These are phyloP conservation scores for Cutaneotrichosporon dermatis DNA, from an alignment of 1,284 basidiomycete genomes.

Conservation along the genomic window DNA sequence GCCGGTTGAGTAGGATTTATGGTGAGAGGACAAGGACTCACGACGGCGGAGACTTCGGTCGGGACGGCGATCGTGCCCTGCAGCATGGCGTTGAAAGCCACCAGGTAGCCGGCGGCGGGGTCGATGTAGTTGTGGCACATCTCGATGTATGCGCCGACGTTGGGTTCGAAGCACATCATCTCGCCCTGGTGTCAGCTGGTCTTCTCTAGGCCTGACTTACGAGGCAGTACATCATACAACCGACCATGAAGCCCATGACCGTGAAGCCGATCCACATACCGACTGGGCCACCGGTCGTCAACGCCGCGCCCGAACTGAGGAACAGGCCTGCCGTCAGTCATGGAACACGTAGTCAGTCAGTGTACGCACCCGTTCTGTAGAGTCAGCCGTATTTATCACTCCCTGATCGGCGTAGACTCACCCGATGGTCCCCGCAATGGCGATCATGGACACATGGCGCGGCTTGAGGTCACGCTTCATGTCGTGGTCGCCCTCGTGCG, in stretches of 20 bases:
- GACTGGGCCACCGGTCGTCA: slow-evolving; percentile 3
- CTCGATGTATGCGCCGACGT: slow-evolving; percentile 20
- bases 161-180: slow-evolving; percentile 14
- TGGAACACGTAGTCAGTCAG: too few species aligned
- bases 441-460: slow-evolving; percentile 11
- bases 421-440: slow-evolving; percentile 50
- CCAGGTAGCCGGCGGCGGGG: slow-evolving; percentile 18
- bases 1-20: slow-evolving; percentile 44
- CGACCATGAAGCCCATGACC: slow-evolving; percentile 18
- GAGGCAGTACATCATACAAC: slow-evolving; percentile 15
- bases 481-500: too few species aligned
- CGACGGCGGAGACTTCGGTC: slow-evolving; percentile 70
- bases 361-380: slow-evolving; percentile 48
- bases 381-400: too few species aligned
- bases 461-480: too few species aligned
- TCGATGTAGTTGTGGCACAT: slow-evolving; percentile 23
- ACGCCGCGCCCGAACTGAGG: background rate
- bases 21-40: too few species aligned
- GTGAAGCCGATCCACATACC: slow-evolving; percentile 23
- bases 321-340: background rate
- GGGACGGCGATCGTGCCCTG: slow-evolving; percentile 18
- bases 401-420: too few species aligned
- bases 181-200: background rate
- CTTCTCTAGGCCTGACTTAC: background rate
- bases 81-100: slow-evolving; percentile 21